phyloP scores from a whole-genome alignment of 495 filamentous ascomycete genomes.

The Parathielavia hyrcaniae region DNA sequence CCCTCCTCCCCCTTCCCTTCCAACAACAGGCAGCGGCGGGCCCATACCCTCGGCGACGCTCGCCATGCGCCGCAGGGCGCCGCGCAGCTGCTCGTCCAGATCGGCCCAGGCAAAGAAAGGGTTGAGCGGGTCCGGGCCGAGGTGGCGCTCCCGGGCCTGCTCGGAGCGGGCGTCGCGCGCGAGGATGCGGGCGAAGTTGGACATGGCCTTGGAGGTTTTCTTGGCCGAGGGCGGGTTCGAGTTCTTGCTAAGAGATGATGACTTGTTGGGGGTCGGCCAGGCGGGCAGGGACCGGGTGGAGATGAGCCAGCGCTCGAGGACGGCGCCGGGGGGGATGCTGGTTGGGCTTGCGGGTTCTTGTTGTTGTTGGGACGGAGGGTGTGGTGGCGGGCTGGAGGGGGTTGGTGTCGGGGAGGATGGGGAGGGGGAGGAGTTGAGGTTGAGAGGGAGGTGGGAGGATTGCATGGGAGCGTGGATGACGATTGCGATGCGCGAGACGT shows the following conservation, averaged over 20 bases:
- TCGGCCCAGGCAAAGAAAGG: constrained; percentile 28
- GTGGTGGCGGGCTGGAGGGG: background rate
- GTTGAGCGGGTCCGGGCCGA: background rate
- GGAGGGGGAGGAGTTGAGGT: constrained; percentile 6
- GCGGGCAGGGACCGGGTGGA: constrained; percentile 71
- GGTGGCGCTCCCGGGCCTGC: constrained; percentile 23
- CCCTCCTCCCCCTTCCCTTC: background rate
- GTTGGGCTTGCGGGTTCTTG: background rate
- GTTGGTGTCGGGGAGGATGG: background rate
- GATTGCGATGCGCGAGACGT: constrained; percentile 64
- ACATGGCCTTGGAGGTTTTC: constrained; percentile 31
- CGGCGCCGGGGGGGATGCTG: constrained; percentile 32
- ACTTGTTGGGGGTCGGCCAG: constrained; percentile 42
- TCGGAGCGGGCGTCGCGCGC: constrained; percentile 38
- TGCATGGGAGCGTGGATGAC: constrained; percentile 58
- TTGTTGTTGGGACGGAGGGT: too few species aligned
- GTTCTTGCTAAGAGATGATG: background rate
- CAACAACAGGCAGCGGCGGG: constrained; percentile 50
- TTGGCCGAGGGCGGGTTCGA: background rate
- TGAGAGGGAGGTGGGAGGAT: background rate
- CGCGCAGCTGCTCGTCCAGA: constrained; percentile 45
- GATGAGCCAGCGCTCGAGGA: constrained; percentile 80
- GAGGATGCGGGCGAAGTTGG: constrained; percentile 32
- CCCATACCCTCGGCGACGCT: constrained; percentile 53
- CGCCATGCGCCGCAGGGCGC: constrained; percentile 47